These are phyloP conservation scores for Arxiozyma bovina DNA, from an alignment of 1,139 yeast species.

Conservation along the genomic window DNA sequence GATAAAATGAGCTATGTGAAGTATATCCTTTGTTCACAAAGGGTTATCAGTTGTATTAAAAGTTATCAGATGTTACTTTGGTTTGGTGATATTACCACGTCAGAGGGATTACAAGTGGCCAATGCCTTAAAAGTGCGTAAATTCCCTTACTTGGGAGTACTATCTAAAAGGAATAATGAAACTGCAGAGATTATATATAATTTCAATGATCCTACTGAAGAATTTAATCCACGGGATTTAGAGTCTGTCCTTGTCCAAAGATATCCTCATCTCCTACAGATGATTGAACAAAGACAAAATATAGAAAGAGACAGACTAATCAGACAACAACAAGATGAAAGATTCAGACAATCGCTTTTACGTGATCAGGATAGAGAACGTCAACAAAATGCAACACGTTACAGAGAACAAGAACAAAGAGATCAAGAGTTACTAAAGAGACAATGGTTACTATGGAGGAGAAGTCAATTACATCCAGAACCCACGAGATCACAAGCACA, in stretches of 20 bases:
- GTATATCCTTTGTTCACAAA: constrained; percentile 47
- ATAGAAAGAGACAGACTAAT: constrained; percentile 52
- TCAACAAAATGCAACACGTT: constrained; percentile 23
- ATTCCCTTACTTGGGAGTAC: constrained; percentile 70
- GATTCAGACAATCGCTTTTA: constrained; percentile 59
- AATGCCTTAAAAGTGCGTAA: constrained; percentile 63
- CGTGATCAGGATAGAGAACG: constrained; percentile 35
- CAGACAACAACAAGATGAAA: constrained; percentile 67
- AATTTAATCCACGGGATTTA: constrained; percentile 29
- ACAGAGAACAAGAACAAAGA: constrained; percentile 25
- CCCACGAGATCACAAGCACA: constrained; percentile 17
- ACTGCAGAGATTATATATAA: constrained; percentile 58
- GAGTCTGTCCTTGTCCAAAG: constrained; percentile 43
- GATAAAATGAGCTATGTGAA: constrained; percentile 47
- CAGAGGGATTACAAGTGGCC: constrained; percentile 81
- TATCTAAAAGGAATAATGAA: constrained; percentile 48
- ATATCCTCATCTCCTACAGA: constrained; percentile 49
- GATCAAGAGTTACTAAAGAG: constrained; percentile 22
- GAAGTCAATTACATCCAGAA: constrained; percentile 34
- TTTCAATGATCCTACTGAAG: constrained; percentile 48
- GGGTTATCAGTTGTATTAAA: constrained; percentile 43
- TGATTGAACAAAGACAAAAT: constrained; percentile 56
- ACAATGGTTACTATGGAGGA: constrained; percentile 43
- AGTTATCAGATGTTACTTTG: constrained; percentile 55
- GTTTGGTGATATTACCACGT: constrained; percentile 72